These are phyloP conservation scores for Mollisiaceae sp. DNA, from an alignment of 2,329 filamentous ascomycete species.

Conservation along the genomic window DNA sequence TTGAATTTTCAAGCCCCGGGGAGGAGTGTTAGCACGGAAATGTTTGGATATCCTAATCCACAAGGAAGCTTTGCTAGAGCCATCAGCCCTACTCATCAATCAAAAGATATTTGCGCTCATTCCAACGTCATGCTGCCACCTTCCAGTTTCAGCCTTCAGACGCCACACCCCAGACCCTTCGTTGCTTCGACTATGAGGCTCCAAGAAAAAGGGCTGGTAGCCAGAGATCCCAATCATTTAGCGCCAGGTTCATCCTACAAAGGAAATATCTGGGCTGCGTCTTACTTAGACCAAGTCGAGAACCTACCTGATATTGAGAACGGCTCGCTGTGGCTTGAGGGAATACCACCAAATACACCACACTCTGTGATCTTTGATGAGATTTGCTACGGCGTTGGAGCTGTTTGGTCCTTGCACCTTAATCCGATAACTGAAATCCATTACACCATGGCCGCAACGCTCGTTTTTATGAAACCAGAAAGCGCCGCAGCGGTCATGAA, in stretches of 20 bases:
- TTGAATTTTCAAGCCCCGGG: too few relatives aligned
- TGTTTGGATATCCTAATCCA: too few relatives aligned
- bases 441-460: slow-evolving; percentile 25
- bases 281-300: slow-evolving; percentile 11
- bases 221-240: background rate
- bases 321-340: slow-evolving; percentile 32
- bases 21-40: too few relatives aligned
- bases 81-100: too few relatives aligned
- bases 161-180: too few relatives aligned
- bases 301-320: slow-evolving; percentile 29
- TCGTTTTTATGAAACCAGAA: slow-evolving; percentile 30
- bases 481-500: slow-evolving; percentile 13
- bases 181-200: background rate
- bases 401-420: slow-evolving; percentile 29
- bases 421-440: slow-evolving; percentile 15
- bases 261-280: slow-evolving; percentile 8
- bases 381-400: slow-evolving; percentile 23
- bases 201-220: too few relatives aligned
- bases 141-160: too few relatives aligned
- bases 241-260: slow-evolving; percentile 4
- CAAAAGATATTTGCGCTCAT: too few relatives aligned
- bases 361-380: slow-evolving; percentile 26
- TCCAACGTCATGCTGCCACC: too few relatives aligned
- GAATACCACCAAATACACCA: slow-evolving; percentile 20
- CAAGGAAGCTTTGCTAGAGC: too few relatives aligned